A percentile compares a stretch with the other conserved stretches of the same genome.
phyloP scores from a whole-genome alignment of 228 moss, liverwort and hornwort genomes.

The Sphagnum magellanicum region DNA sequence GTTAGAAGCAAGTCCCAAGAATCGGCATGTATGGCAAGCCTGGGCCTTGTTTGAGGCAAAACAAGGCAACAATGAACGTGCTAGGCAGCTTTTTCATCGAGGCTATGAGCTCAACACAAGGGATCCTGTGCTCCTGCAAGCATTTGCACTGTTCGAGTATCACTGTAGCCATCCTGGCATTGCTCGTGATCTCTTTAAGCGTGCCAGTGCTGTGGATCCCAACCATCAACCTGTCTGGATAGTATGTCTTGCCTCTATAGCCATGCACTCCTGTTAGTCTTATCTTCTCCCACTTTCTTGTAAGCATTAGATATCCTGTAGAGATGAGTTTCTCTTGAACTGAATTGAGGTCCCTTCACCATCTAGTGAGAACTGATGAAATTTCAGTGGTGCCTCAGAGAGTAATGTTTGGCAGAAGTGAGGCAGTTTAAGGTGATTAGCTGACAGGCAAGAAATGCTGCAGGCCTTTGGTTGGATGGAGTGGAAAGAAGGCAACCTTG shows the following conservation, averaged over 20 bases:
- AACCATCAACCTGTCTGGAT: conserved; percentile 96
- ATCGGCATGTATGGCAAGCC: conserved; percentile 96
- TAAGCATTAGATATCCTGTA: background rate
- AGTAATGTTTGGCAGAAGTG: no score
- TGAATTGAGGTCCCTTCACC: no score
- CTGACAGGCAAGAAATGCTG: conserved; percentile 3
- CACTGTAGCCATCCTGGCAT: conserved; percentile 63
- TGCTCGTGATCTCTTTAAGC: conserved; percentile 68
- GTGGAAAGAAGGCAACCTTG: conserved; percentile 77
- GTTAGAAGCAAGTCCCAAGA: conserved; percentile 92
- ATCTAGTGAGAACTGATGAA: no score
- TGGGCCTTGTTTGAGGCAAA: conserved; percentile 93
- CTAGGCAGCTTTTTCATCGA: conserved; percentile 83
- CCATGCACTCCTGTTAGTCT: no score
- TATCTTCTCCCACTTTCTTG: background rate
- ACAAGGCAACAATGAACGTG: conserved; percentile 80
- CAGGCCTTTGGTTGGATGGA: conserved; percentile 99
- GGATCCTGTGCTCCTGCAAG: conserved; percentile 84
- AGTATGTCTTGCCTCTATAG: conserved; percentile 30
- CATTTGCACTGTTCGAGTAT: conserved; percentile 87
- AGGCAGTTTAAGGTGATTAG: background rate
- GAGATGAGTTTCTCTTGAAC: background rate
- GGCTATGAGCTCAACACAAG: conserved; percentile 81
- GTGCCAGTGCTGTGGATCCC: conserved; percentile 60
- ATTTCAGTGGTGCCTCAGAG: no score